A percentile compares a stretch with the other conserved stretches of the same genome.
Evolutionary conservation across 2,329 filamentous ascomycete genomes (phyloP).

Genomic region (Rutstroemia sp.): DNA sequence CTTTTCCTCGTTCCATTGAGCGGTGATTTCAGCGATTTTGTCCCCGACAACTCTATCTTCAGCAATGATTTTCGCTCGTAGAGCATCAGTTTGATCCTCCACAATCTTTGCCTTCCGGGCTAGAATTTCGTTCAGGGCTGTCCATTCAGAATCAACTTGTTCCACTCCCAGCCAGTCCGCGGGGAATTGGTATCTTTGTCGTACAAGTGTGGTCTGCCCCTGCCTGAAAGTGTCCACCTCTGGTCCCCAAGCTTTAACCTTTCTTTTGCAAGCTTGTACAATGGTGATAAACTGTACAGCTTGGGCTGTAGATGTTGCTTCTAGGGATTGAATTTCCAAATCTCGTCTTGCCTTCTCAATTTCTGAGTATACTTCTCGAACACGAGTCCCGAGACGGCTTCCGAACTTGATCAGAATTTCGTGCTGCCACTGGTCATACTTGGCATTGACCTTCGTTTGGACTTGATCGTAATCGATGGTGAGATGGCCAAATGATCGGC

Average conservation of each 20-base stretch:
- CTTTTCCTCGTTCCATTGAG: constrained; percentile 93
- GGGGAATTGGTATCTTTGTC: constrained; percentile 90
- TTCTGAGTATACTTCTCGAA: constrained; percentile 87
- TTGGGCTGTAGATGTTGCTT: constrained; percentile 91
- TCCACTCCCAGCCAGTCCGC: constrained; percentile 93
- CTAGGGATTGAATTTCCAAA: constrained; percentile 84
- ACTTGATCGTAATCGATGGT: constrained; percentile 98
- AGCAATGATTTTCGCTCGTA: constrained; percentile 88
- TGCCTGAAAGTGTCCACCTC: constrained; percentile 95
- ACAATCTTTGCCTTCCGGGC: constrained; percentile 91
- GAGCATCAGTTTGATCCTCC: constrained; percentile 88
- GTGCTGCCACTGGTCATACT: constrained; percentile 99
- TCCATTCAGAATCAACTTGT: constrained; percentile 95
- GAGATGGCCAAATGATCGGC: constrained; percentile 85
- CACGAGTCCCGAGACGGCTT: constrained; percentile 75
- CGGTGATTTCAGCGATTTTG: constrained; percentile 77
- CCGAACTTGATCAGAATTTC: constrained; percentile 95
- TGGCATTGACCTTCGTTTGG: constrained; percentile 96
- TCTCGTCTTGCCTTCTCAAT: constrained; percentile 86
- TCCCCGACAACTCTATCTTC: constrained; percentile 88
- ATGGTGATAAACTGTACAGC: constrained; percentile 98
- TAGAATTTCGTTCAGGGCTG: constrained; percentile 84
- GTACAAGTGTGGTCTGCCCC: constrained; percentile 83
- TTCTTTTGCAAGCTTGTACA: constrained; percentile 91
- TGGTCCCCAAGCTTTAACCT: constrained; percentile 88